A percentile compares a stretch with the other conserved stretches of the same genome.
Conservation (phyloP, 2,329 filamentous ascomycete genomes). For the Thielaviopsis euricoi region DNA sequence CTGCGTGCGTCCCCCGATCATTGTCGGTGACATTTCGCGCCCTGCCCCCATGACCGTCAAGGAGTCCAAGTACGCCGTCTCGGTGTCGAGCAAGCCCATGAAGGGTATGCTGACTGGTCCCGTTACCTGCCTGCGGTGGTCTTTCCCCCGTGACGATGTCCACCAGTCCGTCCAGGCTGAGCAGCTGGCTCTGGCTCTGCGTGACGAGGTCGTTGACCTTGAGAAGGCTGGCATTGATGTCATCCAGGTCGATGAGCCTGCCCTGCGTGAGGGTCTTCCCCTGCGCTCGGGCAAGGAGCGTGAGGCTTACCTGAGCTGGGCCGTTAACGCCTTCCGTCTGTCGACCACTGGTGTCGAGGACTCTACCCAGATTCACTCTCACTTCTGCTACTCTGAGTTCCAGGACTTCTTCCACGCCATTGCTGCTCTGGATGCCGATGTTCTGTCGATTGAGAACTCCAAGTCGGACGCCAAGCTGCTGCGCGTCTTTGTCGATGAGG, state of each 20-base stretch:
- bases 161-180: slow-evolving; percentile 98
- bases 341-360: slow-evolving; percentile 85
- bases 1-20: slow-evolving; percentile 94
- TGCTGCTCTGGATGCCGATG: slow-evolving; percentile 90
- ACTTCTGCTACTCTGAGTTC: slow-evolving; percentile 99
- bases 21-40: slow-evolving; percentile 96
- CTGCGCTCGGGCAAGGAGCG: slow-evolving; percentile 88
- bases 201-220: slow-evolving; percentile 95
- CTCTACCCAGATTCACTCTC: slow-evolving; percentile 97
- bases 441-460: slow-evolving; percentile 99
- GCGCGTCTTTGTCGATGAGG: slow-evolving; percentile 94
- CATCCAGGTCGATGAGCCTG: slow-evolving; percentile 98
- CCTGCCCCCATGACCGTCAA: slow-evolving; percentile 98
- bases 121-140: slow-evolving; percentile 98
- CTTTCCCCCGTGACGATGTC: slow-evolving; percentile 98
- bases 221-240: slow-evolving; percentile 92
- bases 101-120: slow-evolving; percentile 99
- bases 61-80: slow-evolving; percentile 98
- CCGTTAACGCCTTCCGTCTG: slow-evolving; percentile 94
- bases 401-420: slow-evolving; percentile 99
- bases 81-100: slow-evolving; percentile 96
- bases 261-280: slow-evolving; percentile 96
- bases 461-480: slow-evolving; percentile 99
- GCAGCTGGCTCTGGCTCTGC: slow-evolving; percentile 94
- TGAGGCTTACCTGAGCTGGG: slow-evolving; percentile 93